Conservation (phyloP, 495 filamentous ascomycete genomes). For the Penicillium maclennaniae region DNA sequence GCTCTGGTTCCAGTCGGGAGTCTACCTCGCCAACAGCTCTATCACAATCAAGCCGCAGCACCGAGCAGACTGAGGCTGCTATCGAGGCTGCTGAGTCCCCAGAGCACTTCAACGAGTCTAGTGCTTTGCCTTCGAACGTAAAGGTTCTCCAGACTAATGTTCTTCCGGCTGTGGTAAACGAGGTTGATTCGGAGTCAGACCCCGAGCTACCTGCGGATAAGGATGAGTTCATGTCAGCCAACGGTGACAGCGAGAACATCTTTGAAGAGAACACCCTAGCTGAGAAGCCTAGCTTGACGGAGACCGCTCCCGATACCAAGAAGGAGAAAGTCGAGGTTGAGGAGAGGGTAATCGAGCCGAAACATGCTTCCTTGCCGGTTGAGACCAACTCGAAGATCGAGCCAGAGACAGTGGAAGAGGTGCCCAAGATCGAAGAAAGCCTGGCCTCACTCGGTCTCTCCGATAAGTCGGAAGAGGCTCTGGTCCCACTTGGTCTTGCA, state of each 20-base stretch:
- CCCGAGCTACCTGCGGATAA: conserved; percentile 21
- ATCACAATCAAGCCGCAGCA: conserved; percentile 23
- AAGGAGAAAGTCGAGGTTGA: background rate
- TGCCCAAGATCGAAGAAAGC: background rate
- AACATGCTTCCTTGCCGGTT: background rate
- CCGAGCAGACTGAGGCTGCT: conserved; percentile 17
- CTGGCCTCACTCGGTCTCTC: background rate
- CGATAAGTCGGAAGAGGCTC: background rate
- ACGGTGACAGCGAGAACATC: conserved; percentile 11
- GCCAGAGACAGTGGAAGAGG: background rate
- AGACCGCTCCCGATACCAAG: background rate
- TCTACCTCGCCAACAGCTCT: conserved; percentile 25
- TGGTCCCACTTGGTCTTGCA: background rate
- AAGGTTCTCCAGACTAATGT: conserved; percentile 18
- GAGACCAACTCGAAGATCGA: background rate
- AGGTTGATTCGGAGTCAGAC: conserved; percentile 20
- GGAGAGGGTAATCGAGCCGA: background rate
- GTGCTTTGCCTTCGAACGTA: conserved; percentile 16
- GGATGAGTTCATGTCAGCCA: conserved; percentile 50
- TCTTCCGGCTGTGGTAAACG: conserved; percentile 14
- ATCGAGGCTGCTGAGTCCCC: conserved; percentile 9
- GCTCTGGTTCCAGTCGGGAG: conserved; percentile 25
- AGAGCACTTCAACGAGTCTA: conserved; percentile 9
- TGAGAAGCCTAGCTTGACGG: background rate
- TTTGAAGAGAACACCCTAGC: background rate